phyloP scores from a whole-genome alignment of 2,329 filamentous ascomycete genomes.

The Zymoseptoria tritici region DNA sequence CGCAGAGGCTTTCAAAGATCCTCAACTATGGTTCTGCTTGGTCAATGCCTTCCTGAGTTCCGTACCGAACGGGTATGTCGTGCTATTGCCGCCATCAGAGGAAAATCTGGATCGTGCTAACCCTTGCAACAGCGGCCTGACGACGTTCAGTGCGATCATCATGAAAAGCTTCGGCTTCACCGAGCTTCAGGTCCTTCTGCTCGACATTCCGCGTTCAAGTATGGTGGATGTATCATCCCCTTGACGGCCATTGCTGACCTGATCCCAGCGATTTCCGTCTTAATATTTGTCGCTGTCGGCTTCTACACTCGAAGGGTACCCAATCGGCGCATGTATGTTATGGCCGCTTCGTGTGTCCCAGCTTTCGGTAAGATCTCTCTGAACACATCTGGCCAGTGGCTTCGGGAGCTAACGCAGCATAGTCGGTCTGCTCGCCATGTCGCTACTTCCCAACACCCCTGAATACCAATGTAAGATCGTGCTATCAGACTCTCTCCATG shows the following conservation, averaged over 20 bases:
- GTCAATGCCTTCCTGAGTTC: conserved; percentile 24
- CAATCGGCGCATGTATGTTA: conserved; percentile 30
- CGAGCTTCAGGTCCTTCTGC: conserved; percentile 29
- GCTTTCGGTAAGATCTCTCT: conserved; percentile 18
- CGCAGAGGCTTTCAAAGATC: conserved; percentile 22
- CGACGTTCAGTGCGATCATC: conserved; percentile 23
- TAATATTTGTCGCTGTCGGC: too few species aligned
- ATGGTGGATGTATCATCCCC: too few species aligned
- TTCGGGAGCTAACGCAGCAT: not conserved
- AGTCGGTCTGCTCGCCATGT: conserved; percentile 29
- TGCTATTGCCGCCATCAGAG: too few species aligned
- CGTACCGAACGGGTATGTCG: conserved; percentile 20
- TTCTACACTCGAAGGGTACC: conserved; percentile 24
- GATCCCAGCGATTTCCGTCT: too few species aligned
- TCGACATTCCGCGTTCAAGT: conserved; percentile 24
- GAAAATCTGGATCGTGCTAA: too few species aligned
- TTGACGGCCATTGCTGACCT: too few species aligned
- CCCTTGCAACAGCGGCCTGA: not conserved
- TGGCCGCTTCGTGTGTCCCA: conserved; percentile 26
- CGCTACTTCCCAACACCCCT: conserved; percentile 28
- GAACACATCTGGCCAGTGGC: too few species aligned
- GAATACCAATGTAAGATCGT: conserved; percentile 23
- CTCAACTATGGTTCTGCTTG: conserved; percentile 24
- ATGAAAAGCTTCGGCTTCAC: conserved; percentile 23
- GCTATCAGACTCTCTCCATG: too few species aligned